Evolutionary conservation across 148 eudicot species (phyloP).

Genomic region (Oxyria digyna): DNA sequence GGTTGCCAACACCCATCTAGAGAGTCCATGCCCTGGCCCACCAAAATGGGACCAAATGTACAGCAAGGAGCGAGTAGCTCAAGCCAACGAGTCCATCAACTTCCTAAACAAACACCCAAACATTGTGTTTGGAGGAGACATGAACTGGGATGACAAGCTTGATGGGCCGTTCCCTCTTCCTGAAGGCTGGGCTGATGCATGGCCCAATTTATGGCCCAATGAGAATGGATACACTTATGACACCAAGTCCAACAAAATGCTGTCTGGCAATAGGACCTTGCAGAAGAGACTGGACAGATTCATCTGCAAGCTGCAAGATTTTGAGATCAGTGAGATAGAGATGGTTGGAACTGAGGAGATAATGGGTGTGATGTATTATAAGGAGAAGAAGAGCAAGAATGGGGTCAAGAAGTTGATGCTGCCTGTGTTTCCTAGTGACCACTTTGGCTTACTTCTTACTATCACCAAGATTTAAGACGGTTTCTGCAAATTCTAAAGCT

Average conservation of each 20-base stretch:
- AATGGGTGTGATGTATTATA: conserved; percentile 38
- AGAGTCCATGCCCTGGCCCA: conserved; percentile 85
- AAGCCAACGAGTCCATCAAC: conserved; percentile 59
- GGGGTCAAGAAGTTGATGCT: conserved; percentile 44
- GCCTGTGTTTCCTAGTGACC: conserved; percentile 90
- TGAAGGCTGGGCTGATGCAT: conserved; percentile 79
- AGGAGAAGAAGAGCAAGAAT: conserved; percentile 50
- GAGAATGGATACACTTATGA: conserved; percentile 78
- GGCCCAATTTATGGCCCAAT: conserved; percentile 47
- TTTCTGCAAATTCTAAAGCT: no score
- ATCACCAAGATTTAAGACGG: conserved; percentile 11
- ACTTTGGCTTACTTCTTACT: conserved; percentile 63
- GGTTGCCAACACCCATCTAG: conserved; percentile 77
- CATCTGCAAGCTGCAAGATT: conserved; percentile 43
- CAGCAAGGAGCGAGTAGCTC: conserved; percentile 88
- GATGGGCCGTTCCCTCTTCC: conserved; percentile 59
- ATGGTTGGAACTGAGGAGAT: conserved; percentile 78
- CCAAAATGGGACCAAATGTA: conserved; percentile 85
- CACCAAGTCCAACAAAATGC: conserved; percentile 70
- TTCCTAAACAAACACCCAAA: conserved; percentile 36
- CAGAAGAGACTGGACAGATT: conserved; percentile 71
- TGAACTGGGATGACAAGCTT: conserved; percentile 90
- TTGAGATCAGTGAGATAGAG: conserved; percentile 31
- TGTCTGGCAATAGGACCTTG: conserved; percentile 38
- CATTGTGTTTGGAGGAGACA: conserved; percentile 78